A percentile compares a stretch with the other conserved stretches of the same genome.
phyloP scores from a whole-genome alignment of 2,329 filamentous ascomycete genomes.

The Ophiostoma sp. region DNA sequence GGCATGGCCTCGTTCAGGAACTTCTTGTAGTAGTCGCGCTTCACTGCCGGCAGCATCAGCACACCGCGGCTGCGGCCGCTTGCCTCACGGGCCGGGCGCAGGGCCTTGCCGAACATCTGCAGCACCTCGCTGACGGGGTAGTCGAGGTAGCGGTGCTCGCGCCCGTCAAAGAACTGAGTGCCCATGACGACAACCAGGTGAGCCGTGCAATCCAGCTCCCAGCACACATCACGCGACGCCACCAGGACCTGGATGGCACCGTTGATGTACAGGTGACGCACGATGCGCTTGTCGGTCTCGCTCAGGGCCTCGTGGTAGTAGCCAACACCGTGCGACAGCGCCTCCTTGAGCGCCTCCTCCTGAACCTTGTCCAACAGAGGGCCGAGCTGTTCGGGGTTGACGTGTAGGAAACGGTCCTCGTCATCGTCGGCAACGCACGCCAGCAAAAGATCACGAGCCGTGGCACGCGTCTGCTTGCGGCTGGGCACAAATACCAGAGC shows the following conservation, averaged over 20 bases:
- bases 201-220: slow-evolving; percentile 83
- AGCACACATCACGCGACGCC: slow-evolving; percentile 79
- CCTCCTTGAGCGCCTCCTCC: slow-evolving; percentile 81
- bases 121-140: slow-evolving; percentile 90
- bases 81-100: slow-evolving; percentile 71
- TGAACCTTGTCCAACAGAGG: slow-evolving; percentile 78
- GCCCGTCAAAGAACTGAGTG: slow-evolving; percentile 94
- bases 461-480: slow-evolving; percentile 85
- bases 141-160: slow-evolving; percentile 94
- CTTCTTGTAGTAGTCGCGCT: slow-evolving; percentile 97
- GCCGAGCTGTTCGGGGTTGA: slow-evolving; percentile 68
- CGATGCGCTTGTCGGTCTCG: slow-evolving; percentile 84
- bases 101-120: slow-evolving; percentile 96
- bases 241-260: slow-evolving; percentile 83
- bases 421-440: slow-evolving; percentile 83
- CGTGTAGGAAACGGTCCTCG: slow-evolving; percentile 88
- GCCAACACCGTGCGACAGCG: slow-evolving; percentile 86
- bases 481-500: slow-evolving; percentile 88
- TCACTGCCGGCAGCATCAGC: slow-evolving; percentile 92
- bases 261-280: slow-evolving; percentile 83
- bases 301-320: slow-evolving; percentile 96
- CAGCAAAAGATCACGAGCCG: slow-evolving; percentile 80
- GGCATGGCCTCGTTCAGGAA: slow-evolving; percentile 94
- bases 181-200: slow-evolving; percentile 96
- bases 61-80: slow-evolving; percentile 80